These are phyloP conservation scores for Aspergillus ostianus DNA, from an alignment of 495 filamentous ascomycete genomes.

Conservation along the genomic window DNA sequence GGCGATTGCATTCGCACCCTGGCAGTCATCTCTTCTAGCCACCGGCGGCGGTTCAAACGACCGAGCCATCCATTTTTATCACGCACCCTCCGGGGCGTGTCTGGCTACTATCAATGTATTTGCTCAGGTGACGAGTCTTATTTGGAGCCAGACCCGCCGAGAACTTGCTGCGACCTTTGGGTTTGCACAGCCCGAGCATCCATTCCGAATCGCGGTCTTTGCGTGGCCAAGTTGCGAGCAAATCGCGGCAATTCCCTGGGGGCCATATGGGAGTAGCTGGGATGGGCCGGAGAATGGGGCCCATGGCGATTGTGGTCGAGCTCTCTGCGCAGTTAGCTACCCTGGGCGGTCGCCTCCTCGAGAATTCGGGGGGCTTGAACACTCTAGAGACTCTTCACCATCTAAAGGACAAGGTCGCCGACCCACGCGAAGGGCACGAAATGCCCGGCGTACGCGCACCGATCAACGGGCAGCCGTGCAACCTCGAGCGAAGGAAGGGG, in stretches of 20 bases:
- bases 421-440: not conserved
- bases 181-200: conserved; percentile 91
- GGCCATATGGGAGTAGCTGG: conserved; percentile 73
- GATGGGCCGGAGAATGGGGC: conserved; percentile 48
- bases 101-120: conserved; percentile 89
- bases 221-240: conserved; percentile 92
- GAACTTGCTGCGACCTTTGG: conserved; percentile 95
- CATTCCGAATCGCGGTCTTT: conserved; percentile 89
- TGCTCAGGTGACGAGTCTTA: conserved; percentile 88
- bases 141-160: conserved; percentile 82
- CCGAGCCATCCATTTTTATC: conserved; percentile 93
- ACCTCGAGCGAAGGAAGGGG: conserved; percentile 48
- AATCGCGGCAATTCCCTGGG: conserved; percentile 87
- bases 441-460: not conserved
- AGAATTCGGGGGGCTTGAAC: conserved; percentile 9
- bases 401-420: conserved; percentile 5
- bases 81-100: conserved; percentile 78
- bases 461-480: conserved; percentile 20
- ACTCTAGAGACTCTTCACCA: conserved; percentile 13
- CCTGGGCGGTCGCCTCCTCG: conserved; percentile 36
- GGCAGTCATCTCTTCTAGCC: conserved; percentile 83
- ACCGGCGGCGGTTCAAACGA: conserved; percentile 94
- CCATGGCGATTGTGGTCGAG: conserved; percentile 36
- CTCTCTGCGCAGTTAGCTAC: conserved; percentile 50
- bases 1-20: conserved; percentile 95